Conservation (phyloP, 1,284 basidiomycete genomes). For the Boletus subluridellus region DNA sequence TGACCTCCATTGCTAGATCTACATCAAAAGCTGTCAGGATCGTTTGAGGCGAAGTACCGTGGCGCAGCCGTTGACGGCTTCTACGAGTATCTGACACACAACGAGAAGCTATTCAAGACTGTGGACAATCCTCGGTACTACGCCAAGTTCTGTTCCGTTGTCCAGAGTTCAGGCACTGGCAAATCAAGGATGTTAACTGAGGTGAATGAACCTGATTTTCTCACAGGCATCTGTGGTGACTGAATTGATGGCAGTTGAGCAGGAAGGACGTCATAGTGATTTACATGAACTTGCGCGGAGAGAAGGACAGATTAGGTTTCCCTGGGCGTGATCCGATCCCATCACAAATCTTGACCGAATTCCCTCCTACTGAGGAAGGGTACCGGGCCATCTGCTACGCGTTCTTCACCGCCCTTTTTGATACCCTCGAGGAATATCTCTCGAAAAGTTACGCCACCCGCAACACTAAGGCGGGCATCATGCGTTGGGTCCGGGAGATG, state of each 20-base stretch:
- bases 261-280: conserved; percentile 15
- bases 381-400: conserved; percentile 6
- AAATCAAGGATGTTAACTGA: conserved; percentile 21
- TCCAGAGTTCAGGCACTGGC: conserved; percentile 23
- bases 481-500: not conserved
- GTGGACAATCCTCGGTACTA: not conserved
- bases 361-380: not conserved
- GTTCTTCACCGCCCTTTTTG: conserved; percentile 18
- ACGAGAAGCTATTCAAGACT: not conserved
- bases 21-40: not conserved
- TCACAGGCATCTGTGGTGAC: not conserved
- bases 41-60: not conserved
- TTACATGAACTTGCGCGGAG: conserved; percentile 20
- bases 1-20: not conserved
- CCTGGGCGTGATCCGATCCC: conserved; percentile 12
- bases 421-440: conserved; percentile 1
- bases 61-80: not conserved
- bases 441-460: not conserved
- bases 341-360: conserved; percentile 7
- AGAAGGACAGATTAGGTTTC: conserved; percentile 1
- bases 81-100: not conserved
- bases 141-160: conserved; percentile 11
- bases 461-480: too few species aligned
- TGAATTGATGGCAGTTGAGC: conserved; percentile 7
- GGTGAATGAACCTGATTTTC: not conserved